Evolutionary conservation across 208 protist species (phyloP), one percentile per base, ranked within the genome.

Genomic region (Willaertia magna): DNA sequence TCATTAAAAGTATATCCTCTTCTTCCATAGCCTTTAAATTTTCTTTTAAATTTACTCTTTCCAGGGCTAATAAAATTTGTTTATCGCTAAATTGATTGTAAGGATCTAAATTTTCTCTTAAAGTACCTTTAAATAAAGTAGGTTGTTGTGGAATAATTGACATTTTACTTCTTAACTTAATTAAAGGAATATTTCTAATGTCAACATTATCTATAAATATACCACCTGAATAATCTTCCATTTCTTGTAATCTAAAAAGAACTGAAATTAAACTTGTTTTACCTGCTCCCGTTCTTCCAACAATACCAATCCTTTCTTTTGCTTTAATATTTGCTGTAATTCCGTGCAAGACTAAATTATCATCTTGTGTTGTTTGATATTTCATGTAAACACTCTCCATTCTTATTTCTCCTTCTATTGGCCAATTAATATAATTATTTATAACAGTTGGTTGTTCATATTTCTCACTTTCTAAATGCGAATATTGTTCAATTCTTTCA

Each of bases 191-290:
- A 4, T 85, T 52, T n/a, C 22, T n/a, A 49, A 93, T 93, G 79
- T 94, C 88, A 18, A 89, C 22, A 48, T 84, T 89, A 52, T 92
- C 90, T 44, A 92, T 91, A 12, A 6, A n/a, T 52, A 93, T 89
- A 26, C 12, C 43, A 52, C 85, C 88, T 40, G 30, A 34, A 49
- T 78, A 43, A 39, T 90, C 91, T 16, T 90, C 87, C 1, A 95
- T 59, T 42, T 98, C 94, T 44, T 98, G 91, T 79, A 99, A 49
- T 40, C 96, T 89, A 86, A 97, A 96, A 26, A 97, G 85, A 4
- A 89, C 87, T 18, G 94, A 22, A 52, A 92, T 88, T 6, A 93
- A 9, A 34, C 85, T 91, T 9, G 61, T 34, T 85, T 97, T 97
- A 78, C 94, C 94, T 34, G 88, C 74, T 74, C 95, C 95, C 12